Evolutionary conservation across 768 basidiomycete genomes (phyloP), one percentile per base, ranked within the genome.

Genomic region (Lactarius sanguifluus): DNA sequence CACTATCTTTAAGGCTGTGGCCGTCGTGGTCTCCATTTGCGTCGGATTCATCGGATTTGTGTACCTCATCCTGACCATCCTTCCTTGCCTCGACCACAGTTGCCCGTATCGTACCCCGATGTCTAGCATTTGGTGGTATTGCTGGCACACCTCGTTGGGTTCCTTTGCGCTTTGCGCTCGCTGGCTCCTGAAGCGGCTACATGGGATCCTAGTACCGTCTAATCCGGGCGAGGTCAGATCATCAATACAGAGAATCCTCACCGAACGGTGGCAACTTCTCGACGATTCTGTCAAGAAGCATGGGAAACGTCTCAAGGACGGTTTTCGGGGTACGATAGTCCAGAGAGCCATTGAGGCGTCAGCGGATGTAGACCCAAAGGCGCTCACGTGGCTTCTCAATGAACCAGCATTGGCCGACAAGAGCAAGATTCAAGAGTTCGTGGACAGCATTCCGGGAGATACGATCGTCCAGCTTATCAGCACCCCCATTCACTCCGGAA

Each of bases 41-140:
- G 61, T 67, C 12, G 55, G 38, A 40, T 2, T 63, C 60, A 43
- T 55, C 20, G 61, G 43, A 28, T 18, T 60, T 13, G 15, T 43
- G 16, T 69, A 69, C 52, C 3, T 59, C 16, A 30, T 10, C 32
- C n/a, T 62, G 30, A 69, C 60, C 57, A 30, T 59, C 23, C 25
- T 62, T 28, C 68, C 68, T 16, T 38, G 38, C 16, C 13, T 41
- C 40, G 50, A 61, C 9, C 57, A 54, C 8, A 15, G 25, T 32
- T 66, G 59, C 41, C 68, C 68, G 23, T 69, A 69, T 59, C 57
- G 57, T 23, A 69, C 68, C 12, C 68, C 65, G 9, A 57, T 69
- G 56, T 67, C 68, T n/a, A 30, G 30, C 23, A 5, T 16, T 18
- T 41, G 55, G 52, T 68, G 63, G 64, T 38, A 59, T 38, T 8